A percentile compares a stretch with the other conserved stretches of the same genome.
phyloP scores from a whole-genome alignment of 2,329 filamentous ascomycete species.

The Alternaria tenuissima region DNA sequence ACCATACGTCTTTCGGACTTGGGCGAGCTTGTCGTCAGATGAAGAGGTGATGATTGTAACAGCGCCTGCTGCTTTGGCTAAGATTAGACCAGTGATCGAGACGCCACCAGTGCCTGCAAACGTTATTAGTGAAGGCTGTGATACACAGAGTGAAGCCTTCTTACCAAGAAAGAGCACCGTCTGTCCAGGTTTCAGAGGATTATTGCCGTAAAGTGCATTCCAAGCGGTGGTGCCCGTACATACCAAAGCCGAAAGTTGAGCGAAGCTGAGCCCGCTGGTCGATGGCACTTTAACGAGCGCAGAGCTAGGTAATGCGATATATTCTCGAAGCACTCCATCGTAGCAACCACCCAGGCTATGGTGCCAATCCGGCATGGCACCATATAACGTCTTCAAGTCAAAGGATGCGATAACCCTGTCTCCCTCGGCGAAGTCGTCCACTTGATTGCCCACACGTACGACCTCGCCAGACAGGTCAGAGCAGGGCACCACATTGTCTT shows the following conservation, averaged over 20 bases:
- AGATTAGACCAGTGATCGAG: constrained; percentile 36
- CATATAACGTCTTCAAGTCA: constrained; percentile 10
- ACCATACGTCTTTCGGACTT: constrained; percentile 50
- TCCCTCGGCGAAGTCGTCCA: constrained; percentile 18
- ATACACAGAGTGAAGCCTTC: neutral
- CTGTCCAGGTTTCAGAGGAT: constrained; percentile 16
- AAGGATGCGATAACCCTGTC: constrained; percentile 25
- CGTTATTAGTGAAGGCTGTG: neutral
- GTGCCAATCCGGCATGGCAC: constrained; percentile 5
- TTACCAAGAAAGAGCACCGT: constrained; percentile 26
- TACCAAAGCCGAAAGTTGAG: constrained; percentile 15
- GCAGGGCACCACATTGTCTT: constrained; percentile 20
- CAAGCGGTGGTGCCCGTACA: constrained; percentile 28
- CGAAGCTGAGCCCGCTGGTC: constrained; percentile 5
- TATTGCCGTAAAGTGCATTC: constrained; percentile 25
- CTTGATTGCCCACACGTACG: constrained; percentile 12
- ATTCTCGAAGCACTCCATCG: constrained; percentile 25
- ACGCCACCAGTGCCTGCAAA: constrained; percentile 51
- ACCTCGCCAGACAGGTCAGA: constrained; percentile 24
- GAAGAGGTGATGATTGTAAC: constrained; percentile 60
- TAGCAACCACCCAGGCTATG: constrained; percentile 1
- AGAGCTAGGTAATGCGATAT: constrained; percentile 13
- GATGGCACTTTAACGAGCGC: constrained; percentile 18
- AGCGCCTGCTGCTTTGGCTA: constrained; percentile 53
- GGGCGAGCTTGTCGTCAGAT: constrained; percentile 60